These are phyloP conservation scores for Mycena pura DNA, from an alignment of 768 basidiomycete species.

Conservation along the genomic window DNA sequence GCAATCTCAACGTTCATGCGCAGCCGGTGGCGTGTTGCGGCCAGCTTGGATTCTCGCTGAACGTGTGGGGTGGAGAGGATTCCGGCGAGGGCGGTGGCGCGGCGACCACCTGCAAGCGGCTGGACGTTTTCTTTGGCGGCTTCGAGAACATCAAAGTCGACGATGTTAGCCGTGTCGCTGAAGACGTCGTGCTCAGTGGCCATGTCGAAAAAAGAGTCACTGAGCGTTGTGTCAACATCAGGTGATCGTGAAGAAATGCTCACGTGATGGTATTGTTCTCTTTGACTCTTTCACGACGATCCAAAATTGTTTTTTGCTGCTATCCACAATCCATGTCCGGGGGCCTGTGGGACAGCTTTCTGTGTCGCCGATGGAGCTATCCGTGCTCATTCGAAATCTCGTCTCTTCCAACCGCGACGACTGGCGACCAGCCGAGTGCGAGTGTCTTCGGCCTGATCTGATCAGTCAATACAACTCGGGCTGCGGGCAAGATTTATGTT, in stretches of 20 bases:
- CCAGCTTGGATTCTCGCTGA: slow-evolving; percentile 73
- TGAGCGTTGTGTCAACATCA: neutral
- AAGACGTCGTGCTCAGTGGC: slow-evolving; percentile 49
- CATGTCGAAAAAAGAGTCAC: slow-evolving; percentile 29
- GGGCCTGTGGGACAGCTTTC: too few species aligned
- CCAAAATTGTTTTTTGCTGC: too few species aligned
- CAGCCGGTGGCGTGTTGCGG: slow-evolving; percentile 67
- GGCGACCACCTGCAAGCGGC: slow-evolving; percentile 78
- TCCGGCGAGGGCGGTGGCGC: slow-evolving; percentile 78
- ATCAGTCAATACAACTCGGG: too few species aligned
- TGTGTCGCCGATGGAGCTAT: too few species aligned
- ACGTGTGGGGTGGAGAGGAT: slow-evolving; percentile 80
- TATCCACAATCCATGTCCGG: too few species aligned
- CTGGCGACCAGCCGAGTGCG: too few species aligned
- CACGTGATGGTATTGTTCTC: neutral
- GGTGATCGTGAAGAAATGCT: slow-evolving; percentile 2
- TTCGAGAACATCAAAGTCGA: slow-evolving; percentile 83
- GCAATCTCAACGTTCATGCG: slow-evolving; percentile 77
- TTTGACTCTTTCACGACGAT: too few species aligned
- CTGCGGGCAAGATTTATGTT: too few species aligned
- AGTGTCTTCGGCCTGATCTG: too few species aligned
- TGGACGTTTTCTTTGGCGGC: slow-evolving; percentile 90
- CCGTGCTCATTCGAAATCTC: too few species aligned
- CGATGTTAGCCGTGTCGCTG: slow-evolving; percentile 53
- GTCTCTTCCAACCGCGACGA: too few species aligned